phyloP scores from a whole-genome alignment of 257 asterid species.

The Craterostigma plantagineum region DNA sequence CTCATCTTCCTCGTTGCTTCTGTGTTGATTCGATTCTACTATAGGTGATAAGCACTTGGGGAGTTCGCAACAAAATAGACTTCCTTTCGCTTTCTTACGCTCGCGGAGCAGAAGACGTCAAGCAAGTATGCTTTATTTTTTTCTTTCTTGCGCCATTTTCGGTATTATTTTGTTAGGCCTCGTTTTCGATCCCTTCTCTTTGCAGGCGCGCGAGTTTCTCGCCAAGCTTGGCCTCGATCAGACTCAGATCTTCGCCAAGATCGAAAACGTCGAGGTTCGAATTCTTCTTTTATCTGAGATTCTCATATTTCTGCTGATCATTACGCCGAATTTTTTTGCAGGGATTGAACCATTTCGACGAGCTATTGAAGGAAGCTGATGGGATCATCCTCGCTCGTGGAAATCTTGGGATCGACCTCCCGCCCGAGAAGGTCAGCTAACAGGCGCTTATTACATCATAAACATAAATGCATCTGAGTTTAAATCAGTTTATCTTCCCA shows the following conservation, averaged over 20 bases:
- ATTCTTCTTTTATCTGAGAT: too few relatives aligned
- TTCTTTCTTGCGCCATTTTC: not conserved
- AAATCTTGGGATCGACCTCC: slow-evolving; percentile 90
- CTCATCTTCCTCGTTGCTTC: too few relatives aligned
- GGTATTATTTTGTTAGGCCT: too few relatives aligned
- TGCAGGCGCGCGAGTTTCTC: slow-evolving; percentile 77
- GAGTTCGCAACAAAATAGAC: slow-evolving; percentile 67
- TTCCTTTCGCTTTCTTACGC: slow-evolving; percentile 86
- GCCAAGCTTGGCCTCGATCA: slow-evolving; percentile 54
- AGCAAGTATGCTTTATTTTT: slow-evolving; percentile 40
- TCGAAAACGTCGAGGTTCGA: slow-evolving; percentile 81
- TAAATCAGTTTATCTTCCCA: not conserved
- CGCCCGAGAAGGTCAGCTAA: slow-evolving; percentile 66
- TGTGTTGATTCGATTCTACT: too few relatives aligned
- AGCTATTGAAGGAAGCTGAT: slow-evolving; percentile 83
- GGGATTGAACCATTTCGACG: slow-evolving; percentile 87
- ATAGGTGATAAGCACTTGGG: slow-evolving; percentile 89
- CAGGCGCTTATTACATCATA: too few relatives aligned
- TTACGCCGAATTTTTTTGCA: too few relatives aligned
- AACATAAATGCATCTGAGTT: not conserved
- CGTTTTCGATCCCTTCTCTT: slow-evolving; percentile 5
- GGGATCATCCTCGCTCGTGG: slow-evolving; percentile 97
- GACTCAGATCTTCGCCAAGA: slow-evolving; percentile 70
- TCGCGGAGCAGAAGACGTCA: slow-evolving; percentile 77
- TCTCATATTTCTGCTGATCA: too few relatives aligned